Conservation (phyloP, 805 yeast species). For the Wickerhamiella sergipiensis region DNA sequence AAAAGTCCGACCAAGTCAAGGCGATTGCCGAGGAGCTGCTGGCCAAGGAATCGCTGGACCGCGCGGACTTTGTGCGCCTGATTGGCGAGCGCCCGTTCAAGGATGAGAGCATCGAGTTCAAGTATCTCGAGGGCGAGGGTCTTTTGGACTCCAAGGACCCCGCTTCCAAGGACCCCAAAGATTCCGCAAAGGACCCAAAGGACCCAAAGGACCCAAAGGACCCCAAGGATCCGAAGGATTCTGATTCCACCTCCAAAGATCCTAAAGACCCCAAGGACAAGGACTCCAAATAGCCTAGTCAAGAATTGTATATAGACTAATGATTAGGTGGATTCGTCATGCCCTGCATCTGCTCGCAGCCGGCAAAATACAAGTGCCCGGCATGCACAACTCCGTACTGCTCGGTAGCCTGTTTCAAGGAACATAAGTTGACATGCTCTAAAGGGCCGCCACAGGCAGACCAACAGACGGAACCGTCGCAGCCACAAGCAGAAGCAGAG, state of each 20-base stretch:
- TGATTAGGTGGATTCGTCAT: not conserved
- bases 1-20: slow-evolving; percentile 63
- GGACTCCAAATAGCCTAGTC: not conserved
- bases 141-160: slow-evolving; percentile 6
- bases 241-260: not conserved
- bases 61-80: slow-evolving; percentile 84
- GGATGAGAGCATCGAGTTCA: slow-evolving; percentile 19
- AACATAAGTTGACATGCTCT: slow-evolving; percentile 27
- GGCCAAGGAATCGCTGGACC: slow-evolving; percentile 75
- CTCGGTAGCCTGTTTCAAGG: slow-evolving; percentile 47
- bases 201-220: not conserved
- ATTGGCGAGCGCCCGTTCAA: slow-evolving; percentile 84
- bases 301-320: not conserved
- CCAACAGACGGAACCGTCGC: not conserved
- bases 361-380: slow-evolving; percentile 42
- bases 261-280: not conserved
- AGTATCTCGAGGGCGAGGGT: slow-evolving; percentile 20
- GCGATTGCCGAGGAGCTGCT: slow-evolving; percentile 78
- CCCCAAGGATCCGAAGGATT: slow-evolving; percentile 1
- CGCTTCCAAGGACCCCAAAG: not conserved
- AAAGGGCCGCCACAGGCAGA: slow-evolving; percentile 4
- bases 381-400: slow-evolving; percentile 34
- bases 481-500: not conserved
- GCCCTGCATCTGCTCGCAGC: not conserved
- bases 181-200: not conserved